Evolutionary conservation across 1,284 basidiomycete species (phyloP).

Genomic region (Agaricales sp.): DNA sequence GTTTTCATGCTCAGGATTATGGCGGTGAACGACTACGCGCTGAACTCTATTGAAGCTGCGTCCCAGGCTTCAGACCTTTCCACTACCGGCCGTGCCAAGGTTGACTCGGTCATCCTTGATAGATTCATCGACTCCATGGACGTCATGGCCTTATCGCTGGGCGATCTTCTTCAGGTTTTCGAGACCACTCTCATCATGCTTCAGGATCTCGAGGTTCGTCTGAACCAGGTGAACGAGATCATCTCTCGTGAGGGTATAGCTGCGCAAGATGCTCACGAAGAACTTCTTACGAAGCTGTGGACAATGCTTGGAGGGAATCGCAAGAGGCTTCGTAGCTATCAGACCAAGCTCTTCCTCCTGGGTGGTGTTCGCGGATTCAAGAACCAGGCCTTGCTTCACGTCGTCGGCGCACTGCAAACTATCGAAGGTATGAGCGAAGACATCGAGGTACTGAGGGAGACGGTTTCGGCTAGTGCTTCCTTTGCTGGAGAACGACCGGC

Average conservation of each 20-base stretch:
- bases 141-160: conserved; percentile 16
- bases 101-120: conserved; percentile 10
- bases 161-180: conserved; percentile 50
- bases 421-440: conserved; percentile 54
- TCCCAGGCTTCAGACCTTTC: conserved; percentile 46
- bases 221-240: conserved; percentile 44
- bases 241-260: conserved; percentile 43
- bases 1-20: conserved; percentile 42
- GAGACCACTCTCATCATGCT: conserved; percentile 43
- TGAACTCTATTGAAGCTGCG: conserved; percentile 38
- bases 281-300: conserved; percentile 58
- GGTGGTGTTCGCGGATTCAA: conserved; percentile 12
- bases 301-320: conserved; percentile 53
- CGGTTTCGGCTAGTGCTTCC: conserved; percentile 48
- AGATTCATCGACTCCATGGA: conserved; percentile 1
- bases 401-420: conserved; percentile 19
- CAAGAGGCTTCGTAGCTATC: conserved; percentile 30
- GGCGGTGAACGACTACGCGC: conserved; percentile 59
- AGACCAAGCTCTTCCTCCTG: conserved; percentile 42
- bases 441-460: conserved; percentile 62
- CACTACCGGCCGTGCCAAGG: conserved; percentile 35
- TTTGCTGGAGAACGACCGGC: conserved; percentile 29
- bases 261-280: conserved; percentile 30
- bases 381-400: not conserved
- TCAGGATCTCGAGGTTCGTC: conserved; percentile 47